Conservation (phyloP, 2,329 filamentous ascomycete genomes). For the Fusarium metavorans region DNA sequence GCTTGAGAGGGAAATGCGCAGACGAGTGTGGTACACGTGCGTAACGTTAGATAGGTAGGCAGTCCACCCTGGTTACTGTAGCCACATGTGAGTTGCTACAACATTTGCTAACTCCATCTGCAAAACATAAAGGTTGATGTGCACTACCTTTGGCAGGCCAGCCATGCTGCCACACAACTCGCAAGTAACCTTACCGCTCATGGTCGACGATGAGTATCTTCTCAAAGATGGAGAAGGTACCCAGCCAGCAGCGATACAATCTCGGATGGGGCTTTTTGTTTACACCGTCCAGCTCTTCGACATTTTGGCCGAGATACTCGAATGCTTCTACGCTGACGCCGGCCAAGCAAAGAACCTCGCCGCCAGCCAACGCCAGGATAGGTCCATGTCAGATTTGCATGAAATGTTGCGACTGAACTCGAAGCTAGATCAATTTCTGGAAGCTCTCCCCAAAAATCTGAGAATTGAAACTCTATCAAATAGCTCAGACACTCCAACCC, state of each 20-base stretch:
- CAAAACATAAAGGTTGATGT: background rate
- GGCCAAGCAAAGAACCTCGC: background rate
- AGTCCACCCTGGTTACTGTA: background rate
- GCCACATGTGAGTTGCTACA: background rate
- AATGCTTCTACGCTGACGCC: background rate
- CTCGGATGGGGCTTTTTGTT: background rate
- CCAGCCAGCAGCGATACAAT: background rate
- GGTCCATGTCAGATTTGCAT: background rate
- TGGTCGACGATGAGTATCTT: slow-evolving; percentile 3
- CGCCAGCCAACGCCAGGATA: background rate
- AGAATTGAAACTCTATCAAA: background rate
- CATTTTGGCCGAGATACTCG: background rate
- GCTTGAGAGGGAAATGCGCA: background rate
- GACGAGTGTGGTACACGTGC: slow-evolving; percentile 1
- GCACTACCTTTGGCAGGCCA: slow-evolving; percentile 1
- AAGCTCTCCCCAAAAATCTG: background rate
- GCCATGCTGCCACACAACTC: background rate
- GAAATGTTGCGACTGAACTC: background rate
- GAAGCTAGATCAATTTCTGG: background rate
- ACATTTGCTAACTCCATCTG: background rate
- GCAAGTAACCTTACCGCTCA: background rate
- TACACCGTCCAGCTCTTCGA: background rate
- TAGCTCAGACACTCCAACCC: background rate
- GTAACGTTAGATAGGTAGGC: background rate
- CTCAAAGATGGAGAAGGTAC: slow-evolving; percentile 3